Base-by-base conservation (phyloP, 495 filamentous ascomycete genomes). In the Cercophora newfieldiana region DNA sequence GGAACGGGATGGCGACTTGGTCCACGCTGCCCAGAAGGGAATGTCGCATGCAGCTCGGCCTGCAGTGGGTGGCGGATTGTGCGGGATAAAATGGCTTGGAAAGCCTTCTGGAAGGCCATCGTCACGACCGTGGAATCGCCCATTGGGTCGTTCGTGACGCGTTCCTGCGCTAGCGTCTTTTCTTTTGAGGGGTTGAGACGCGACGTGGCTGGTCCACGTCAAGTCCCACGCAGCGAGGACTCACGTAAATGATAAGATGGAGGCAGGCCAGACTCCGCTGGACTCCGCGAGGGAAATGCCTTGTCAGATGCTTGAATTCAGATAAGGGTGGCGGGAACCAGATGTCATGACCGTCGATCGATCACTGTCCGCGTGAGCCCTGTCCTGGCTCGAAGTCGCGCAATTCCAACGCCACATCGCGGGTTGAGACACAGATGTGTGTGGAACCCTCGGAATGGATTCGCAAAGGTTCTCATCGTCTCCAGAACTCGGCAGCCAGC, bases 101-200 rank as follows among this genome's bases (percentile, higher is more conserved):
- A 72, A 72, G 69, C 68, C 65, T 72, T 72, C 70, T 49, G 70
- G 70, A 72, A 72, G 63, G 63, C 65, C 68, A 68, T 66, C 56
- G 55, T 65, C 68, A 68, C 65, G 68, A 68, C 29, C 66, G 55
- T 48, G 63, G 53, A 63, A 29, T 25, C 50, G 22, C 66, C 70
- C 56, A 72, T 72, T 72, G 70, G 70, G 21, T 19, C 14, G 37
- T 16, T 26, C 24, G 14, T 49, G 48, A 37, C 57, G 47, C 44
- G 66, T 72, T 72, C 70, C 70, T 72, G 71, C 71, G 49, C 63
- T 68, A 67, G 66, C 64, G 68, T 59, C 48, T 51, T 61, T 30
- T 3, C 21, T 19, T 24, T 65, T 22, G 63, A 25, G 37, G 31
- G 21, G 21, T 37, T 16, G 37, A 44, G 37, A 44, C 37, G 37